Evolutionary conservation across 129 eudicot species (phyloP).

Genomic region (Centella asiatica): DNA sequence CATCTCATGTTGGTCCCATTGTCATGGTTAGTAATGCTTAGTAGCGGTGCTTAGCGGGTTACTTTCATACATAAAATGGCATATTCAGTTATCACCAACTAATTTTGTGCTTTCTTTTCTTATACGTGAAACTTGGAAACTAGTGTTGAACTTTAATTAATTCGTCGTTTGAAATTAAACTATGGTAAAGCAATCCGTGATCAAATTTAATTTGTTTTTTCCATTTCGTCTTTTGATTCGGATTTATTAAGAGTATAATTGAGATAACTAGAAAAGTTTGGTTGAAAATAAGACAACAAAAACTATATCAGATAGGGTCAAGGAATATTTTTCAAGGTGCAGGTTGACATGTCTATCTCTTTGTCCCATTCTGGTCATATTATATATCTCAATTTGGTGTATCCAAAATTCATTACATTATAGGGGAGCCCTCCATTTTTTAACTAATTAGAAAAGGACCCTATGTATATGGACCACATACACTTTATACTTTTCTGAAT

Average conservation of each 20-base stretch:
- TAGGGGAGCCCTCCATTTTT: conserved; percentile 1
- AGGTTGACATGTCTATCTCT: not conserved
- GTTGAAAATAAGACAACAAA: not conserved
- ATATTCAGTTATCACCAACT: not conserved
- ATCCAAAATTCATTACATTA: not conserved
- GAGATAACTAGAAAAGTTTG: not conserved
- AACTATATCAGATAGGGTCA: not conserved
- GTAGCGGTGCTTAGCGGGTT: too few species aligned
- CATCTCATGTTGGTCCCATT: too few species aligned
- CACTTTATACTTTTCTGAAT: too few species aligned
- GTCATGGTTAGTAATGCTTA: too few species aligned
- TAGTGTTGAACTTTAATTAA: not conserved
- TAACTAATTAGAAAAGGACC: too few species aligned
- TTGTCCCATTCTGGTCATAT: not conserved
- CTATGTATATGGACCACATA: too few species aligned
- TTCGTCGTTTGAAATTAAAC: too few species aligned
- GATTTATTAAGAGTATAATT: not conserved
- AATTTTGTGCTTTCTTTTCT: not conserved
- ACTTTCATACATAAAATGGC: too few species aligned
- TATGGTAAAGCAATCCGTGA: not conserved
- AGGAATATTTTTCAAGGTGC: not conserved
- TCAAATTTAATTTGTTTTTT: not conserved
- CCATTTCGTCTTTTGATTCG: not conserved
- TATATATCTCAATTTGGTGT: not conserved
- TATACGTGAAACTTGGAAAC: not conserved